phyloP scores from a whole-genome alignment of 2,329 filamentous ascomycete genomes.

The Aspergillus felis region DNA sequence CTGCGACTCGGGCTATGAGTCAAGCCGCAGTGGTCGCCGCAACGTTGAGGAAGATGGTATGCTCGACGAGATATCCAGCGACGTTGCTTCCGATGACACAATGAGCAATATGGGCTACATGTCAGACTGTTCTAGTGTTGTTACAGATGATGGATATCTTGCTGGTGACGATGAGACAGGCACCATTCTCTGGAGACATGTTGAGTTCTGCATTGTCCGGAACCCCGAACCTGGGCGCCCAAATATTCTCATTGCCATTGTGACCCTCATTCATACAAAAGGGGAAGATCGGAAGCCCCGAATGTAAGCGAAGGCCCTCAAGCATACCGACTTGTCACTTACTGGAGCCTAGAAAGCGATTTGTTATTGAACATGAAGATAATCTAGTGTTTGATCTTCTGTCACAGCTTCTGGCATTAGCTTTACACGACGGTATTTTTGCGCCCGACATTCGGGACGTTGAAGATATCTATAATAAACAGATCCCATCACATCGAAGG shows the following conservation, averaged over 20 bases:
- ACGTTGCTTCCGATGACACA: not conserved
- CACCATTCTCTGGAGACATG: constrained; percentile 15
- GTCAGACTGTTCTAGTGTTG: constrained; percentile 9
- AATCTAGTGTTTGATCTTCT: constrained; percentile 17
- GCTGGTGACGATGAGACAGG: constrained; percentile 12
- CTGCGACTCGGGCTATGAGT: constrained; percentile 1
- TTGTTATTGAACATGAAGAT: constrained; percentile 14
- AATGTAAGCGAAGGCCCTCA: constrained; percentile 11
- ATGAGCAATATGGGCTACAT: constrained; percentile 8
- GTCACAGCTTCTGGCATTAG: constrained; percentile 12
- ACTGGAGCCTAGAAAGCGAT: constrained; percentile 15
- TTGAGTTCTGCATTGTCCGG: constrained; percentile 18
- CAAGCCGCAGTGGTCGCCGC: not conserved
- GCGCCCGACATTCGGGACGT: constrained; percentile 5
- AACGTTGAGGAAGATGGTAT: constrained; percentile 1
- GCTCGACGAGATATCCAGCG: not conserved
- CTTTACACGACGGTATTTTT: constrained; percentile 14
- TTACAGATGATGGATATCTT: constrained; percentile 19
- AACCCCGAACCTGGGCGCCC: constrained; percentile 6
- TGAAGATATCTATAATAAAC: constrained; percentile 12
- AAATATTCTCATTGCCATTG: constrained; percentile 13
- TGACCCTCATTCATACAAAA: constrained; percentile 18
- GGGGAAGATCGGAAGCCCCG: constrained; percentile 16
- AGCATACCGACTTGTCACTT: constrained; percentile 1
- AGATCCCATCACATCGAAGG: constrained; percentile 9